Base-by-base conservation (phyloP, 2,329 filamentous ascomycete genomes). In the Ophiostoma piceae region DNA sequence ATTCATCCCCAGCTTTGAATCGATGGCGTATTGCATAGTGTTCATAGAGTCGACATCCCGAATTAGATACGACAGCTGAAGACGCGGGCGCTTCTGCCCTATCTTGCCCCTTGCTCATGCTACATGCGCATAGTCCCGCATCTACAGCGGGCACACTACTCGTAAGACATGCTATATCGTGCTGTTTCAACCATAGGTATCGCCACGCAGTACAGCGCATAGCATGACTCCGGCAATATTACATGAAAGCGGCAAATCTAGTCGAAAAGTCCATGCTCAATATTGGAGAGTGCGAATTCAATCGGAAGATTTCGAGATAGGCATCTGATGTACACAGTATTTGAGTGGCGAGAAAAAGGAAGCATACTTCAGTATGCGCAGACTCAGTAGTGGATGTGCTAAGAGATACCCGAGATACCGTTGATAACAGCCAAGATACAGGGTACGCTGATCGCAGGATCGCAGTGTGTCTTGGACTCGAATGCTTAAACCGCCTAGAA, bases 401-500 rank as follows among this genome's bases (percentile, higher is more conserved):
- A 39, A 32, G 37, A 32, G 32, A 37, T 65, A 47, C 9, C 12
- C 35, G 35, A 41, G 11, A 41, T 16, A 47, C 43, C 43, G 62
- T 57, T n/a, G 35, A 39, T 65, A 65, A 65, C 32, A 65, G 35
- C 62, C 62, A 65, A 65, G 62, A 39, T 64, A 64, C 60, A 19
- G 14, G 60, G 57, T 9, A n/a, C 16, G 62, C 62, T 65, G 62
- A 65, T 39, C 62, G 29, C 29, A 64, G 22, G 7, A 19, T 35
- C 35, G 35, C 35, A 35, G 35, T 35, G 19, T 37, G 62, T 65
- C 62, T 65, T 65, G 62, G 62, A 39, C 19, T 3, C 62, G 8
- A 65, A 57, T 16, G 62, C 62, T 65, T 65, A 65, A 65, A 37
- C 16, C 62, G 62, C 62, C 62, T 37, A 65, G 62, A 65, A 65